Evolutionary conservation across 2,329 filamentous ascomycete species (phyloP).

Genomic region (Aspergillus fijiensis): DNA sequence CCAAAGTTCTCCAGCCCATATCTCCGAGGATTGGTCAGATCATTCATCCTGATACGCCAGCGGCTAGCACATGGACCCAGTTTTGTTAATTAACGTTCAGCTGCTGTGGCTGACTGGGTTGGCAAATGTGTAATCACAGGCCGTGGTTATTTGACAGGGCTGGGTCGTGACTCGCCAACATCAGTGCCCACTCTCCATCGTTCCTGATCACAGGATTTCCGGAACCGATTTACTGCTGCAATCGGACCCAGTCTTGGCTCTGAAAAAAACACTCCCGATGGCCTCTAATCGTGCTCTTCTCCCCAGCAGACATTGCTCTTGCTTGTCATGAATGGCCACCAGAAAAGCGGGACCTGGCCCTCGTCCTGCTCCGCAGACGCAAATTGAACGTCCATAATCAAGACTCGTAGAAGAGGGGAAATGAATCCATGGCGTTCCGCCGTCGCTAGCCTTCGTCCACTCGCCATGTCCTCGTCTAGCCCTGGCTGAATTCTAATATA

Average conservation of each 20-base stretch:
- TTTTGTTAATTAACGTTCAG: neutral
- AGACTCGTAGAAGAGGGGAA: neutral
- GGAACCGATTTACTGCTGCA: neutral
- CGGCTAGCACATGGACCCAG: neutral
- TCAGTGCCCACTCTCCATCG: conserved; percentile 5
- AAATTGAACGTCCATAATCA: neutral
- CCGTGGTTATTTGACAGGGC: neutral
- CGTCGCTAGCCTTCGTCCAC: neutral
- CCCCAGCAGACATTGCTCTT: neutral
- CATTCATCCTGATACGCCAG: neutral
- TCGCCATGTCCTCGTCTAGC: neutral
- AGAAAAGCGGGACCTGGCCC: neutral
- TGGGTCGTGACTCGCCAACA: conserved; percentile 1
- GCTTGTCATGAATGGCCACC: neutral
- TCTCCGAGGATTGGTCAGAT: neutral
- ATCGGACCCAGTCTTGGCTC: conserved; percentile 1
- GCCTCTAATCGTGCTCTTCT: neutral
- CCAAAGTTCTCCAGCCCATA: neutral
- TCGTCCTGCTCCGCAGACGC: neutral
- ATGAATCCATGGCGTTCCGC: neutral
- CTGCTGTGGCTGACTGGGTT: neutral
- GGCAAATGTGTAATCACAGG: neutral
- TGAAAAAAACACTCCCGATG: neutral
- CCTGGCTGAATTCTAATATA: neutral
- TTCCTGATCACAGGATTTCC: conserved; percentile 2